Base-by-base conservation (phyloP, 768 basidiomycete species). In the Boletus reticuloceps region DNA sequence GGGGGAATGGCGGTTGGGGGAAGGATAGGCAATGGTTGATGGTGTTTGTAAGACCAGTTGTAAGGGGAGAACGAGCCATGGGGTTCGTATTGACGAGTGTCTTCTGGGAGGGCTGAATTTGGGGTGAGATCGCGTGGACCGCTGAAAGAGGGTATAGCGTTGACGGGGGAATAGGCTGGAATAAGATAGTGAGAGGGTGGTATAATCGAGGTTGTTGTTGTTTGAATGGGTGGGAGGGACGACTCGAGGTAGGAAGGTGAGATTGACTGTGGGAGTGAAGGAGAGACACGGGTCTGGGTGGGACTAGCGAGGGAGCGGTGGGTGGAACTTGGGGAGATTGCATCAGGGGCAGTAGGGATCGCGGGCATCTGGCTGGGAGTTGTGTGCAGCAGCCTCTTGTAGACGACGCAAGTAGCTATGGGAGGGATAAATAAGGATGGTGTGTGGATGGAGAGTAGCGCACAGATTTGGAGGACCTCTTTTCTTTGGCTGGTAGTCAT, bases 401-500 rank as follows among this genome's bases (percentile, higher is more conserved):
- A 91, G 77, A 22, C 89, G 80, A 40, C 90, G 83, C 45, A 93
- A 74, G 69, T 92, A 93, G 54, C 88, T 92, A 58, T 27, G 22
- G 19, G 41, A 19, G 38, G 4, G 20, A 27, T 58, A 43, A 58
- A 47, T 19, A 19, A 12, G 37, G 22, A 1, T 25, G 5, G 20
- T 5, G 13, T 3, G 29, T 38, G 41, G 31, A 34, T 36, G 19
- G 22, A 27, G 43, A 51, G 41, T 10, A 29, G 67, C 85, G 72
- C 72, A 95, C 89, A 94, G 77, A 71, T 95, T 95, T 2, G 93
- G 94, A 4, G 94, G 94, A 0, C 94, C 94, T 53, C 94, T 78
- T 72, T 95, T 95, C 78, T 94, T 94, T 19, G 94, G 94, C 68
- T 91, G 89, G 69, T 95, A 95, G 66, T 92, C 89, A 62, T 94